phyloP scores from a whole-genome alignment of 116 monocot species.

The Zostera marina region DNA sequence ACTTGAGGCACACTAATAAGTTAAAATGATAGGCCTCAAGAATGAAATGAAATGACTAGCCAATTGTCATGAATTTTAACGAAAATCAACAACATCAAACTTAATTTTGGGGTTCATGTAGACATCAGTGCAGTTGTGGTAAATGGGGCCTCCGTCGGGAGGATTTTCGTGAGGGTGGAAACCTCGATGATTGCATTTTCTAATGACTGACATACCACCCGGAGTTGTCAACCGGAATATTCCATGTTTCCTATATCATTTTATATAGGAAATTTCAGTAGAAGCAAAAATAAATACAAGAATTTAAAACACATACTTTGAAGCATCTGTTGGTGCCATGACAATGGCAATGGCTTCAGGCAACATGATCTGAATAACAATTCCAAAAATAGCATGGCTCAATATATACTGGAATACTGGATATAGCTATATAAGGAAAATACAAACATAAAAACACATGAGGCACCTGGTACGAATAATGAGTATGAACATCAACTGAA shows the following conservation, averaged over 20 bases:
- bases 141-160: conserved; percentile 56
- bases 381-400: background rate
- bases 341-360: conserved; percentile 99
- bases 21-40: no score
- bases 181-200: conserved; percentile 63
- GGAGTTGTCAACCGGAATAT: conserved; percentile 82
- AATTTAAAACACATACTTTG: conserved; percentile 19
- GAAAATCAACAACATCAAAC: conserved; percentile 81
- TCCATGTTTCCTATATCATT: conserved; percentile 51
- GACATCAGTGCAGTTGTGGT: conserved; percentile 62
- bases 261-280: background rate
- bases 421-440: background rate
- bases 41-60: no score
- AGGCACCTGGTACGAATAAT: conserved; percentile 97
- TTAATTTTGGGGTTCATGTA: conserved; percentile 60
- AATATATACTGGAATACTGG: background rate
- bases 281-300: no score
- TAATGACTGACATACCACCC: conserved; percentile 85
- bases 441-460: background rate
- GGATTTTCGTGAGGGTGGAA: conserved; percentile 84
- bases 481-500: conserved; percentile 87
- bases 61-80: conserved; percentile 9
- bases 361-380: conserved; percentile 60
- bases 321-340: conserved; percentile 81
- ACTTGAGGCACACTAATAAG: no score